Evolutionary conservation across 208 protist genomes (phyloP), one percentile per base, ranked within the genome.

Genomic region (Crithidia acanthocephali): DNA sequence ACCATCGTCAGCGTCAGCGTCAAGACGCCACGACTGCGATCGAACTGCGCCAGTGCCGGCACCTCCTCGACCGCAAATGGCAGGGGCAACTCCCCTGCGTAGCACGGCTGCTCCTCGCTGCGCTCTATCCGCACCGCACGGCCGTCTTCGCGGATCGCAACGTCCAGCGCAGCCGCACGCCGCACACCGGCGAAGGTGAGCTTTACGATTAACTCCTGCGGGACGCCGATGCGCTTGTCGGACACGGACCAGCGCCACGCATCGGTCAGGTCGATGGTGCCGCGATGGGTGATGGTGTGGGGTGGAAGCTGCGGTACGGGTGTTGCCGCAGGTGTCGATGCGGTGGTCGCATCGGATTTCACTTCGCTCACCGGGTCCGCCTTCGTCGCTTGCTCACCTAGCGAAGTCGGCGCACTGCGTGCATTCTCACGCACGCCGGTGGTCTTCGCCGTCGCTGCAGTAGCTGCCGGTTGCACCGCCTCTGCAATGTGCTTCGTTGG

Each of bases 171-270:
- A 1, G 86, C 53, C n/a, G 88, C 87, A 25, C 80, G 71, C 28
- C 62, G 74, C 44, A 83, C 74, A n/a, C 72, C 84, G 20, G 59
- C 69, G 67, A 97, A 94, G 28, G 80, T 85, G 57, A 97, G 68
- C 61, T 85, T 85, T 33, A 97, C 92, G 2, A 95, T 76, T 11
- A 97, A 76, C 73, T 79, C 79, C 80, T 91, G 80, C 2, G 92
- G 92, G 2, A 97, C 85, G 27, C 92, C 92, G 57, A 94, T 56
- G 42, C 85, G 85, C 61, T 79, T 80, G 28, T 97, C 92, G 7
- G 78, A 78, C 7, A 94, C 74, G 64, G 83, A 85, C 86, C 84
- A 93, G 42, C 85, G 79, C 90, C 92, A 97, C 2, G 92, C 83
- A 51, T 95, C 89, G 2, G 74, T 81, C 22, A 97, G 51, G 64